A percentile compares a stretch with the other conserved stretches of the same genome.
These are phyloP conservation scores for Styphnolobium japonicum DNA, from an alignment of 306 rosid species.

Conservation along the genomic window DNA sequence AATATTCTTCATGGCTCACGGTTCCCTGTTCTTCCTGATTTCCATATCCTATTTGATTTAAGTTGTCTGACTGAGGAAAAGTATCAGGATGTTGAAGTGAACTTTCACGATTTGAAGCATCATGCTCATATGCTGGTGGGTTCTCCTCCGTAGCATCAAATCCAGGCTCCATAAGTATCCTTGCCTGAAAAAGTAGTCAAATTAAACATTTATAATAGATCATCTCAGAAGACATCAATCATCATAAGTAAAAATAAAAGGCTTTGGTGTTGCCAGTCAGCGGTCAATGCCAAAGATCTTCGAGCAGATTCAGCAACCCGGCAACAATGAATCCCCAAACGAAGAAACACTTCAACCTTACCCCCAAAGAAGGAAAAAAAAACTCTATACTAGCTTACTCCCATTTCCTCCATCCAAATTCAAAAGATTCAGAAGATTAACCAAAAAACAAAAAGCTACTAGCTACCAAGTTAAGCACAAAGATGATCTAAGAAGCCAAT, in stretches of 20 bases:
- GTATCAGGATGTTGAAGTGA: slow-evolving; percentile 32
- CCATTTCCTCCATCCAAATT: neutral
- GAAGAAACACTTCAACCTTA: too few species aligned
- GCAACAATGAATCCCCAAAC: neutral
- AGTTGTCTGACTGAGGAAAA: slow-evolving; percentile 29
- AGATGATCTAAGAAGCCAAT: neutral
- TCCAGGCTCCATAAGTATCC: slow-evolving; percentile 66
- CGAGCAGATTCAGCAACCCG: neutral
- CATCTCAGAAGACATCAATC: neutral
- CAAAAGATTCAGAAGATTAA: neutral
- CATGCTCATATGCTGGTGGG: slow-evolving; percentile 33
- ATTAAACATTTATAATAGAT: neutral
- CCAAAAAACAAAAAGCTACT: neutral
- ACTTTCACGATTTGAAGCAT: slow-evolving; percentile 31
- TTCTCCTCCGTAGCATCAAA: slow-evolving; percentile 39
- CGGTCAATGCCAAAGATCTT: neutral
- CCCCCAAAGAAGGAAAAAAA: neutral
- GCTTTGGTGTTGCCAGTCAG: neutral
- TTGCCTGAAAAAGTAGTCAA: slow-evolving; percentile 58
- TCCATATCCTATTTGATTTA: slow-evolving; percentile 32
- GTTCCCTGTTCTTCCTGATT: slow-evolving; percentile 44
- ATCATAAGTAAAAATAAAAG: neutral
- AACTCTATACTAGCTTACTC: neutral
- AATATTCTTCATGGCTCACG: slow-evolving; percentile 65
- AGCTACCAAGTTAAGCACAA: too few species aligned